Evolutionary conservation across 129 eudicot genomes (phyloP).

Genomic region (Rutidosis leptorrhynchoides): DNA sequence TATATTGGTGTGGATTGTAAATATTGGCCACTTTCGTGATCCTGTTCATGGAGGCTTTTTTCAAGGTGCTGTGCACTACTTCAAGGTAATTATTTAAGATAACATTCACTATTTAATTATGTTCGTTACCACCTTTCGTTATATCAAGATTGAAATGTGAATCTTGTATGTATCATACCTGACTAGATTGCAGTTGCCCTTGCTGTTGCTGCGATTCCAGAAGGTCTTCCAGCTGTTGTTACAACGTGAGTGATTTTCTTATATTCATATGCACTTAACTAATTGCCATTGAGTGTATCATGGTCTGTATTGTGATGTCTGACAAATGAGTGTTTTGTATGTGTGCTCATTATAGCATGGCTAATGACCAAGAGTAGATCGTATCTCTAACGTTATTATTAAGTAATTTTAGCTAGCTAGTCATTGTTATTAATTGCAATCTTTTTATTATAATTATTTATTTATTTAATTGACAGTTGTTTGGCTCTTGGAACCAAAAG

Average conservation of each 20-base stretch:
- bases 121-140: background rate
- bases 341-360: background rate
- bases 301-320: conserved; percentile 15
- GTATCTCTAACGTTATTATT: conserved; percentile 9
- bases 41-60: conserved; percentile 95
- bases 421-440: conserved; percentile 10
- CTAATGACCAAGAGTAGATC: background rate
- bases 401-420: conserved; percentile 1
- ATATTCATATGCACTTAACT: background rate
- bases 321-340: conserved; percentile 12
- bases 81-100: conserved; percentile 62
- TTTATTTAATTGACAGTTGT: conserved; percentile 51
- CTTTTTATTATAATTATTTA: background rate
- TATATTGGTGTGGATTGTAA: conserved; percentile 92
- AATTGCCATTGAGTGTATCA: background rate
- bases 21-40: conserved; percentile 96
- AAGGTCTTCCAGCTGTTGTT: conserved; percentile 99
- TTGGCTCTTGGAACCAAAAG: conserved; percentile 99
- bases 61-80: conserved; percentile 95
- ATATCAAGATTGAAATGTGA: conserved; percentile 1
- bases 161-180: conserved; percentile 5
- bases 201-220: conserved; percentile 99
- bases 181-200: conserved; percentile 98
- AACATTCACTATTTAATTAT: background rate
- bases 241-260: conserved; percentile 69